A percentile compares a stretch with the other conserved stretches of the same genome.
These are phyloP conservation scores for Prunus fruticosa DNA, from an alignment of 306 rosid species.

Conservation along the genomic window DNA sequence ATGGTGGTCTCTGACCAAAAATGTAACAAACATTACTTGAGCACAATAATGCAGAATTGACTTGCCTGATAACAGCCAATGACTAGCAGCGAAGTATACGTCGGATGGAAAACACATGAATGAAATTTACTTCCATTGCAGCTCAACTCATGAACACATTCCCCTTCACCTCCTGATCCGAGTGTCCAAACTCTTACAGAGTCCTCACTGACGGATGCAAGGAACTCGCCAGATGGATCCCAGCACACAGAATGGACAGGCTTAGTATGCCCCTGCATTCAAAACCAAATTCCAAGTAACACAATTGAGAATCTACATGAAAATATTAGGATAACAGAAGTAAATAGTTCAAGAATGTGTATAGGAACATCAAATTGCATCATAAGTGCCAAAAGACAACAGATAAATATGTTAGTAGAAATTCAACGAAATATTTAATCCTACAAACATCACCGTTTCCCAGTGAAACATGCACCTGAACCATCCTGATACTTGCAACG, in stretches of 20 bases:
- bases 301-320: not conserved
- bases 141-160: constrained; percentile 83
- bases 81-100: constrained; percentile 77
- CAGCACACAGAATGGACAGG: constrained; percentile 71
- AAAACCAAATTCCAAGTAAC: constrained; percentile 24
- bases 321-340: not conserved
- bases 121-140: constrained; percentile 82
- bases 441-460: not conserved
- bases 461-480: not conserved
- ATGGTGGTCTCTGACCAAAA: not conserved
- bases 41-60: not conserved
- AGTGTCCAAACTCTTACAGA: constrained; percentile 88
- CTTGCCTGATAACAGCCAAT: constrained; percentile 96
- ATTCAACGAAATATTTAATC: not conserved
- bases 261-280: constrained; percentile 77
- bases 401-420: not conserved
- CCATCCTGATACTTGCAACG: not conserved
- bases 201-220: constrained; percentile 96
- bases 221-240: constrained; percentile 90
- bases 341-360: not conserved
- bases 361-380: no score
- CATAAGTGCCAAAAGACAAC: not conserved
- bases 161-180: constrained; percentile 80
- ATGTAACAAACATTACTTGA: not conserved
- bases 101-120: constrained; percentile 88